phyloP scores from a whole-genome alignment of 495 filamentous ascomycete genomes.

The Xylaria flabelliformis region DNA sequence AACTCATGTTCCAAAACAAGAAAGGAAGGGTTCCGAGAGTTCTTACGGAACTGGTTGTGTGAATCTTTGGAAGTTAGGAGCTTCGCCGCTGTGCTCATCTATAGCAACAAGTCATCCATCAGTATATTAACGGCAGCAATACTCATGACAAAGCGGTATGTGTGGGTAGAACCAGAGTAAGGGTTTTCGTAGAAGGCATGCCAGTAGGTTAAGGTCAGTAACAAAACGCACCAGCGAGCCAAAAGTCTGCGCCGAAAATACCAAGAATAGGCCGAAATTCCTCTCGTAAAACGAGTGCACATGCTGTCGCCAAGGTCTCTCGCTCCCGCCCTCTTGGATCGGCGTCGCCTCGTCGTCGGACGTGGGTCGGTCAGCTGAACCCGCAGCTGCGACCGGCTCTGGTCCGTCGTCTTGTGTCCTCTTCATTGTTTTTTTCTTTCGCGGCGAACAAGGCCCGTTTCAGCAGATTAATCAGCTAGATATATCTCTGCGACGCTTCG shows the following conservation, averaged over 20 bases:
- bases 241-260: conserved; percentile 76
- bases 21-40: too few species aligned
- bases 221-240: conserved; percentile 57
- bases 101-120: not conserved
- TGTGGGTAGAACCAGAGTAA: not conserved
- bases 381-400: conserved; percentile 9
- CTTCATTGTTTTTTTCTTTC: not conserved
- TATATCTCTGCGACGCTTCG: not conserved
- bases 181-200: not conserved
- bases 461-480: not conserved
- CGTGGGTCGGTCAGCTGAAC: not conserved
- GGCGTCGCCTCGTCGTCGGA: not conserved
- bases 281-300: conserved; percentile 33
- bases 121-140: not conserved
- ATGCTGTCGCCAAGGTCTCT: not conserved
- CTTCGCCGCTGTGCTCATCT: conserved; percentile 76
- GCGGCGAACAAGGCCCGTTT: not conserved
- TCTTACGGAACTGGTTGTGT: conserved; percentile 54
- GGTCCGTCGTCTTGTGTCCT: conserved; percentile 6
- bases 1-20: too few species aligned
- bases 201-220: not conserved
- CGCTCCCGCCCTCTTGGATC: not conserved
- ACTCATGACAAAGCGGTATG: not conserved
- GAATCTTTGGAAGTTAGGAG: conserved; percentile 65
- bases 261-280: conserved; percentile 73